phyloP scores from a whole-genome alignment of 208 protist genomes.

The Crithidia bombi region DNA sequence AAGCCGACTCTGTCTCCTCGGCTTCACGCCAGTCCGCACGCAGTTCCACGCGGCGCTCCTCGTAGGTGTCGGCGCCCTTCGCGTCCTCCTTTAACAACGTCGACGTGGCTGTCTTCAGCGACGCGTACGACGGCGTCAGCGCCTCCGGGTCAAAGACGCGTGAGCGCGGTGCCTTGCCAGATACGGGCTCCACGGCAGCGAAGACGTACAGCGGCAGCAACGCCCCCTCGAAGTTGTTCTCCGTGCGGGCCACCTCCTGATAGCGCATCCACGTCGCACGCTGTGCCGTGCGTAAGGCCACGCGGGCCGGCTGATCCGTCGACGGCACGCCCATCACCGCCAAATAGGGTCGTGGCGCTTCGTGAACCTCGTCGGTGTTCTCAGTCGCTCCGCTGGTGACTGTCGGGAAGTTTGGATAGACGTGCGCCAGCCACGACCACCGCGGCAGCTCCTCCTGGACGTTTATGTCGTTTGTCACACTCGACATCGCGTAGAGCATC shows the following conservation, averaged over 20 bases:
- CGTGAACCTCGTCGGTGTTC: not conserved
- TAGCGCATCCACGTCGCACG: constrained; percentile 6
- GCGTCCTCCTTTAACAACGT: not conserved
- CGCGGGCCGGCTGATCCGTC: not conserved
- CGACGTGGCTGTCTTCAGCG: not conserved
- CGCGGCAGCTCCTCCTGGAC: not conserved
- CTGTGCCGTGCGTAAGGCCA: not conserved
- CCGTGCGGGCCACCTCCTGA: not conserved
- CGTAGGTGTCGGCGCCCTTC: not conserved
- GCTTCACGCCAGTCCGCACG: not conserved
- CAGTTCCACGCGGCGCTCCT: not conserved
- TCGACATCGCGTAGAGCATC: constrained; percentile 9
- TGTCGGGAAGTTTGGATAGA: too few species aligned
- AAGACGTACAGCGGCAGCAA: constrained; percentile 6
- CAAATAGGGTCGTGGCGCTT: too few species aligned
- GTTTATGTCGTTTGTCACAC: constrained; percentile 6
- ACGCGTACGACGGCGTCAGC: not conserved
- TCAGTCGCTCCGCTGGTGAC: too few species aligned
- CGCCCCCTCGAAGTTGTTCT: constrained; percentile 6
- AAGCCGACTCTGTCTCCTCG: not conserved
- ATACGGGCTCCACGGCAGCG: not conserved
- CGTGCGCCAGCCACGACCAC: constrained; percentile 5
- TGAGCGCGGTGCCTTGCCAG: not conserved
- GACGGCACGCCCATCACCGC: constrained; percentile 8
- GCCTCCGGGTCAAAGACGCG: not conserved